Evolutionary conservation across 2,329 filamentous ascomycete species (phyloP), one percentile per base, ranked within the genome.

Genomic region (Thielaviopsis punctulata): DNA sequence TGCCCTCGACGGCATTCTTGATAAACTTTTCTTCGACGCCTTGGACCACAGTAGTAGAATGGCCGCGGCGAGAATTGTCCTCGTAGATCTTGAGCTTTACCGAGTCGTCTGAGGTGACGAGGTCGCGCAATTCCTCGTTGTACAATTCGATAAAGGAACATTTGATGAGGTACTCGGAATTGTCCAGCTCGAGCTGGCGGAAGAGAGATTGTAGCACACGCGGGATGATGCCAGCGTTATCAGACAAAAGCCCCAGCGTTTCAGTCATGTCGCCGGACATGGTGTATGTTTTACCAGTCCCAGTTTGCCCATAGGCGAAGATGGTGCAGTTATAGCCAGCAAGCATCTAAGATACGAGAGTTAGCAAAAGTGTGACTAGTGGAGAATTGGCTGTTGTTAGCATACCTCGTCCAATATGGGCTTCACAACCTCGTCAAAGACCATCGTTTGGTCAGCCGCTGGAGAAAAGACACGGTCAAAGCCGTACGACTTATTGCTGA

Each of bases 121-220:
- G 68, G 64, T 98, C 92, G 43, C 90, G 84, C 23, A 98, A 73
- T 61, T 98, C 92, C 66, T 98, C 92, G 63, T 98, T 98, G 70
- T 98, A 98, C 0, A 98, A 72, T 64, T 98, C 92, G 61, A 98
- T 96, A 62, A 96, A 98, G 0, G 93, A 98, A 68, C 89, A 95
- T 63, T 95, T 95, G 60, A 98, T 89, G 22, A 83, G 87, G 64
- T 82, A 87, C 62, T 98, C 92, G 1, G 75, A 77, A 21, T 84
- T 82, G 44, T 87, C 84, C 21, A 76, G 68, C 55, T 92, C 85
- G 6, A 98, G 78, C 62, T 86, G 90, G 58, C 77, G 76, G 66
- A 98, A 98, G 0, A 98, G 74, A 0, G 84, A 78, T 61, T 95
- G 83, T 0, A 98, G 71, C 0, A 89, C 87, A 48, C 93, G 82